Evolutionary conservation across 179 eudicot genomes (phyloP).

Genomic region (Dionaea muscipula): DNA sequence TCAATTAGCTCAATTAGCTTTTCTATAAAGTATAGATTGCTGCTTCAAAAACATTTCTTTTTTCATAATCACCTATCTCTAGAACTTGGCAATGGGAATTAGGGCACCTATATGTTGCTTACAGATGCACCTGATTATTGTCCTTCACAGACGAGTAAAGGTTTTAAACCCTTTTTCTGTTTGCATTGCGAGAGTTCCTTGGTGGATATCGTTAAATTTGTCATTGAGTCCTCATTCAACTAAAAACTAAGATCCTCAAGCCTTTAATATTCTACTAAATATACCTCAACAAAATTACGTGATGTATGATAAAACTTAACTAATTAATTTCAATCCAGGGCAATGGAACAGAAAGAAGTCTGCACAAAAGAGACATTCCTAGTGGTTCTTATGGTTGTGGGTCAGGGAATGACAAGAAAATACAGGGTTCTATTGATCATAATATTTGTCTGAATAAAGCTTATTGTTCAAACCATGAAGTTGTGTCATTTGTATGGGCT

Average conservation of each 20-base stretch:
- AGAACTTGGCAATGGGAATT: too few species aligned
- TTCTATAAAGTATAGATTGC: too few species aligned
- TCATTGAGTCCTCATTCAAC: background rate
- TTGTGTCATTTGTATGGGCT: constrained; percentile 81
- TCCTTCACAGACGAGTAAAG: too few species aligned
- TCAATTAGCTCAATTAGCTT: too few species aligned
- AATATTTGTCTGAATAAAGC: constrained; percentile 29
- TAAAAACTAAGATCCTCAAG: background rate
- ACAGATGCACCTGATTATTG: too few species aligned
- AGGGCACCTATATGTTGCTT: too few species aligned
- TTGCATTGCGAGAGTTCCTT: too few species aligned
- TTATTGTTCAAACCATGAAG: constrained; percentile 48
- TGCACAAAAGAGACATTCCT: constrained; percentile 7
- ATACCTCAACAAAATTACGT: background rate
- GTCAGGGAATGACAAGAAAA: constrained; percentile 7
- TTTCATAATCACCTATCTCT: too few species aligned
- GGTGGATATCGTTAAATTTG: background rate
- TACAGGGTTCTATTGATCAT: constrained; percentile 14
- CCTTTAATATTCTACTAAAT: background rate
- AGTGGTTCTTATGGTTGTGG: constrained; percentile 1
- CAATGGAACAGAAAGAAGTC: constrained; percentile 4
- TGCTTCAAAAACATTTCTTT: too few species aligned
- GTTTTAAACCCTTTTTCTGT: too few species aligned
- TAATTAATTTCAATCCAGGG: constrained; percentile 14
- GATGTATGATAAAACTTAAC: background rate